A percentile compares a stretch with the other conserved stretches of the same genome.
Evolutionary conservation across 2,329 filamentous ascomycete species (phyloP).

Genomic region (Ophiosphaerella herpotricha): DNA sequence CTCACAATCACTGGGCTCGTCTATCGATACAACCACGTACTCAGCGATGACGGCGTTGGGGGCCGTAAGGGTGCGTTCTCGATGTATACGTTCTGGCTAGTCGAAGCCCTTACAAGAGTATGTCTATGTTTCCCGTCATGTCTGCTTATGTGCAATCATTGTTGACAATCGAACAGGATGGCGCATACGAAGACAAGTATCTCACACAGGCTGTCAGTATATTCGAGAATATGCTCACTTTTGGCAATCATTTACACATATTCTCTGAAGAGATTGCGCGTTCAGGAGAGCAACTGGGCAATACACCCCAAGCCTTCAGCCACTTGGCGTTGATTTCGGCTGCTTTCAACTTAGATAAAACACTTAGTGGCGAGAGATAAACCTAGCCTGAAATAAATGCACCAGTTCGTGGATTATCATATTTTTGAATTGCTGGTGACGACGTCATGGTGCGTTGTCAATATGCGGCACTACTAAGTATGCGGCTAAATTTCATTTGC

Average conservation of each 20-base stretch:
- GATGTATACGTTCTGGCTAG: constrained; percentile 84
- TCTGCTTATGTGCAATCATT: background rate
- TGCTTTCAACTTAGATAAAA: constrained; percentile 73
- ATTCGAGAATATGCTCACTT: constrained; percentile 78
- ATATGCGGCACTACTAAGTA: background rate
- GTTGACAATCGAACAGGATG: constrained; percentile 30
- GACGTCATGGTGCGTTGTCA: constrained; percentile 17
- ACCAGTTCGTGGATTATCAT: background rate
- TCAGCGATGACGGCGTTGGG: constrained; percentile 73
- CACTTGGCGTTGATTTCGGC: constrained; percentile 77
- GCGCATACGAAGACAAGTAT: constrained; percentile 66
- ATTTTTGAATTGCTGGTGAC: background rate
- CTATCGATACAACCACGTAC: constrained; percentile 72
- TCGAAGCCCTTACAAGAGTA: constrained; percentile 75
- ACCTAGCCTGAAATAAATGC: background rate
- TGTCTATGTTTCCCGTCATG: constrained; percentile 39
- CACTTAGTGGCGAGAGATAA: constrained; percentile 17
- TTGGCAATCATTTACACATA: constrained; percentile 77
- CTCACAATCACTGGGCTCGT: constrained; percentile 76
- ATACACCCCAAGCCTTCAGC: constrained; percentile 79
- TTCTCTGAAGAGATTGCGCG: constrained; percentile 79
- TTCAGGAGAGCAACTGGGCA: constrained; percentile 76
- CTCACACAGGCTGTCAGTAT: constrained; percentile 64
- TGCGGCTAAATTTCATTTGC: constrained; percentile 5
- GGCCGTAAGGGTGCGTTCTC: constrained; percentile 76